Percentiles rank a stretch among this genome's conserved stretches.
phyloP scores from a whole-genome alignment of 164 flowering plant genomes.

The Euptelea pleiosperma region DNA sequence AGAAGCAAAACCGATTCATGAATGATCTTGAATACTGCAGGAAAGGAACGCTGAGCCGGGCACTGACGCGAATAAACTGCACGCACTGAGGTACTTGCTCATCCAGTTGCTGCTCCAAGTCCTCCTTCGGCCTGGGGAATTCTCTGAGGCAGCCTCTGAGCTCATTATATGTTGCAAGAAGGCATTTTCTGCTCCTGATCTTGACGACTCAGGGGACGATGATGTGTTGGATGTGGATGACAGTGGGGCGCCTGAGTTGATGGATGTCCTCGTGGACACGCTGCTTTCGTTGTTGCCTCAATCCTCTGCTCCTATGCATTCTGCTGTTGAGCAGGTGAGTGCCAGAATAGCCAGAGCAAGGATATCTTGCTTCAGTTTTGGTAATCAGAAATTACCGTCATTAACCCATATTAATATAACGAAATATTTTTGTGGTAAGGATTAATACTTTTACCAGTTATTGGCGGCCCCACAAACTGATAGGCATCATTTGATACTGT shows the following conservation, averaged over 20 bases:
- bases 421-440: background rate
- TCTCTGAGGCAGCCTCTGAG: constrained; percentile 75
- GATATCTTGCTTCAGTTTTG: background rate
- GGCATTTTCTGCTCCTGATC: constrained; percentile 48
- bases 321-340: constrained; percentile 86
- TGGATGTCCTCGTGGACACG: constrained; percentile 93
- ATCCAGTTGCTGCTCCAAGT: constrained; percentile 85
- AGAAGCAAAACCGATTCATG: constrained; percentile 2
- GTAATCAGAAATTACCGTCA: background rate
- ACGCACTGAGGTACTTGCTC: constrained; percentile 74
- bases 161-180: constrained; percentile 78
- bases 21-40: constrained; percentile 30
- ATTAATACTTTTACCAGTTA: too few relatives aligned
- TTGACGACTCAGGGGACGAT: constrained; percentile 52
- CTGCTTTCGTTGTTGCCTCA: constrained; percentile 86
- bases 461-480: too few relatives aligned
- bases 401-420: background rate
- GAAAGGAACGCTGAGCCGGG: constrained; percentile 56
- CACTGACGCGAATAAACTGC: constrained; percentile 50
- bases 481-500: too few relatives aligned
- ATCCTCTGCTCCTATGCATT: constrained; percentile 76
- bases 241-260: constrained; percentile 51
- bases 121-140: constrained; percentile 81
- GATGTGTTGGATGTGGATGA: constrained; percentile 48
- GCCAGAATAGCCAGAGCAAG: background rate